Evolutionary conservation across 225 moss, liverwort and hornwort species (phyloP), one percentile per base, ranked within the genome.

Genomic region (Marchantia polymorpha): DNA sequence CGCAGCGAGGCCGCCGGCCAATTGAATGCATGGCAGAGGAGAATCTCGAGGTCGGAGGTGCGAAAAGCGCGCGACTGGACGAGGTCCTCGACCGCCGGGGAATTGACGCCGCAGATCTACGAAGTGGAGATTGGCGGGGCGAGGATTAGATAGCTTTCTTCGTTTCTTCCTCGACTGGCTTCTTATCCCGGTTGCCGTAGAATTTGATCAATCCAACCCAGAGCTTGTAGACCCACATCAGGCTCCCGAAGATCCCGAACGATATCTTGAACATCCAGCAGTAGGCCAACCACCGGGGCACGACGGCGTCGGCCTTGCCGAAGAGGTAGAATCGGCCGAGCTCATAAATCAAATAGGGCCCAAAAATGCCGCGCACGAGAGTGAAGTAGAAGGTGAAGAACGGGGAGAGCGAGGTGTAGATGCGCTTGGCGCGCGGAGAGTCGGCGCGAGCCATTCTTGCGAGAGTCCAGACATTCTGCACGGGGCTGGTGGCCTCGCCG

Each of bases 201-300:
- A 99, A 95, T 85, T 92, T 93, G 6, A 93, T 72, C 85, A 99
- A 87, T 17, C 97, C 97, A 19, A 90, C 30, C 97, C 97, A 99
- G 6, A 99, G 91, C 85, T 99, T 95, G 86, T 99, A 95, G 26
- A 92, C 99, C 99, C 99, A 99, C 25, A 99, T 52, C 81, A 95
- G 86, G 83, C 99, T 99, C 60, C 99, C 99, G 58, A 85, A 88
- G 83, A 95, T 92, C 0, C 92, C 99, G 72, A 99, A 99, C 15
- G 90, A 77, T 49, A 95, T 87, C 87, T 99, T 99, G 82, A 89
- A 90, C 95, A 93, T 89, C 99, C 99, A 99, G 68, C 91, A 95
- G 63, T 68, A 99, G 25, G 95, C 99, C 46, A 99, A 80, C 95
- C 95, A 99, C 76, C 99, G 86, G 8, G 99, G 99, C 83, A 99